Conservation (phyloP, 768 basidiomycete species). For the Suillus americanus region DNA sequence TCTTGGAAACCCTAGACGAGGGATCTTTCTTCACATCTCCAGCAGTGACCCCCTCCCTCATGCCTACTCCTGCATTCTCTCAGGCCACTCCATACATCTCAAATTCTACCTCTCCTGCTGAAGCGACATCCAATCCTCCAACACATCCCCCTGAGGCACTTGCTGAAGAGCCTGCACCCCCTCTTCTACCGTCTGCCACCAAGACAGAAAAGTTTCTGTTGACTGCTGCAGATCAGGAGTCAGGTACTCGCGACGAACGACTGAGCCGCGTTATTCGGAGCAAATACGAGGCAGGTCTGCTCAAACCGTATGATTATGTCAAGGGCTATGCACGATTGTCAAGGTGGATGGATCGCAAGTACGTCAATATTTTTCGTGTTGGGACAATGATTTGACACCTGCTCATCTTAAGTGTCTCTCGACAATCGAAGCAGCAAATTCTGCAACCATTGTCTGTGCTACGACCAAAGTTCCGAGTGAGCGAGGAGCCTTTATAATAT, state of each 20-base stretch:
- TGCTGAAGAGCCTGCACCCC: constrained; percentile 42
- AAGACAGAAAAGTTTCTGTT: constrained; percentile 88
- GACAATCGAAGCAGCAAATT: constrained; percentile 90
- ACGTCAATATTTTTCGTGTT: constrained; percentile 18
- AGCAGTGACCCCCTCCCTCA: constrained; percentile 48
- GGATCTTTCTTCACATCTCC: constrained; percentile 74
- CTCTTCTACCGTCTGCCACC: constrained; percentile 67
- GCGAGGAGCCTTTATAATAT: constrained; percentile 16
- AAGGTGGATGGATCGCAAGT: constrained; percentile 96
- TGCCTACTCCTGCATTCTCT: constrained; percentile 39
- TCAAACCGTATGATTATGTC: constrained; percentile 96
- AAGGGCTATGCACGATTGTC: constrained; percentile 91
- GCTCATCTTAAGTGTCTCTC: constrained; percentile 62
- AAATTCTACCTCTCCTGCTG: constrained; percentile 17
- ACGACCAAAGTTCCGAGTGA: constrained; percentile 80
- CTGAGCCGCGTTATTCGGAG: constrained; percentile 89
- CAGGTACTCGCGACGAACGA: constrained; percentile 87
- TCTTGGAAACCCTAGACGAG: constrained; percentile 85
- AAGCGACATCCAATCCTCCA: constrained; percentile 21
- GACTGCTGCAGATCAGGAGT: constrained; percentile 92
- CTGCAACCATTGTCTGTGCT: constrained; percentile 84
- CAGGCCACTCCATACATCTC: constrained; percentile 17
- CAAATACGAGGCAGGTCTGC: constrained; percentile 93
- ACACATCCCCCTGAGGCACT: constrained; percentile 23
- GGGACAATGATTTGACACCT: neutral